These are phyloP conservation scores for Hymenotorrendiella dingleyae DNA, from an alignment of 2,329 filamentous ascomycete species.

Conservation along the genomic window DNA sequence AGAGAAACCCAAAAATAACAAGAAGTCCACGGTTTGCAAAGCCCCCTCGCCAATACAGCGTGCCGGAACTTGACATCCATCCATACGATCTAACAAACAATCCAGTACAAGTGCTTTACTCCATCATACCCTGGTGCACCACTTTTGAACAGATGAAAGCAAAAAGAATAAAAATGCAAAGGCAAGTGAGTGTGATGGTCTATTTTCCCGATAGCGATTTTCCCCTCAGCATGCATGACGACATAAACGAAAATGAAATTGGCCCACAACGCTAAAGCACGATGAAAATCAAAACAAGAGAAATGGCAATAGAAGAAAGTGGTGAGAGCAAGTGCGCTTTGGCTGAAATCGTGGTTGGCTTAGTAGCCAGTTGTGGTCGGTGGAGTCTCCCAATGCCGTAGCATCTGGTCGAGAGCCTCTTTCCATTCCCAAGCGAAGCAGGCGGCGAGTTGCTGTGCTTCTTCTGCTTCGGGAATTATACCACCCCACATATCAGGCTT, in stretches of 20 bases:
- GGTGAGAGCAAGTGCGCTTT: background rate
- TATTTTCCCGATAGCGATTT: too few species aligned
- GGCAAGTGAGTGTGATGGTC: background rate
- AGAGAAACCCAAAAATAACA: too few species aligned
- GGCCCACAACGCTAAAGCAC: background rate
- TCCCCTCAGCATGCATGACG: too few species aligned
- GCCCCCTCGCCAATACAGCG: too few species aligned
- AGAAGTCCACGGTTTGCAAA: too few species aligned
- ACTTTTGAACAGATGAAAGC: too few species aligned
- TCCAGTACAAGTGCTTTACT: too few species aligned
- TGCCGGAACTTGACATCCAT: too few species aligned
- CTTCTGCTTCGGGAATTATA: conserved; percentile 46
- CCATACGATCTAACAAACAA: too few species aligned
- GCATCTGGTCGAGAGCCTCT: conserved; percentile 56
- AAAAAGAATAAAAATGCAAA: too few species aligned
- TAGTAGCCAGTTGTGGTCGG: conserved; percentile 54
- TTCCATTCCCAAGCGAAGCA: conserved; percentile 65
- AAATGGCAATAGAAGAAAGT: background rate
- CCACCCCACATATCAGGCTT: conserved; percentile 67
- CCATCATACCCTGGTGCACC: too few species aligned
- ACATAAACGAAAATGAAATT: too few species aligned
- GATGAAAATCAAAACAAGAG: background rate
- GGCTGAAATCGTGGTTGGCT: background rate
- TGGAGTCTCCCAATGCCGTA: conserved; percentile 60
- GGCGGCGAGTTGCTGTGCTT: conserved; percentile 51